Percentiles rank a stretch among this genome's conserved stretches.
phyloP scores from a whole-genome alignment of 306 rosid species.

The Rubus idaeus region DNA sequence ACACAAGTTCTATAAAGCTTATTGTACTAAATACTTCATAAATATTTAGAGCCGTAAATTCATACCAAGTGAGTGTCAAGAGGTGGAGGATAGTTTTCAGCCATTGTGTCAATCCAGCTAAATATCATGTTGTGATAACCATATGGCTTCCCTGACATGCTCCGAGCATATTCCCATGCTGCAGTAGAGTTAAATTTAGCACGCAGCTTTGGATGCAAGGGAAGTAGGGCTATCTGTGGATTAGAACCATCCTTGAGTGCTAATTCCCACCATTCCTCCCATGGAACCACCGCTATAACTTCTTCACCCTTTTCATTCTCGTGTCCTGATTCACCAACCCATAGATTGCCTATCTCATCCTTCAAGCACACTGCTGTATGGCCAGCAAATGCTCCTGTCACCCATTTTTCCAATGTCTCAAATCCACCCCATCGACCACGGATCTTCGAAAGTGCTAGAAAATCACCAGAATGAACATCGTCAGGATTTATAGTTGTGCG shows the following conservation, averaged over 20 bases:
- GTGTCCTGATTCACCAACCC: constrained; percentile 99
- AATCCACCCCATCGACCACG: constrained; percentile 99
- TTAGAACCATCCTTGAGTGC: constrained; percentile 84
- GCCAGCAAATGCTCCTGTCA: constrained; percentile 97
- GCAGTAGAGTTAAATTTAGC: constrained; percentile 78
- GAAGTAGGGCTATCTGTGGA: constrained; percentile 94
- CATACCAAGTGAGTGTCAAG: constrained; percentile 99
- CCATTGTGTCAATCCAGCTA: constrained; percentile 97
- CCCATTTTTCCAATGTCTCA: constrained; percentile 97
- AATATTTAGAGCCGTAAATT: constrained; percentile 11
- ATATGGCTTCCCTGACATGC: constrained; percentile 97
- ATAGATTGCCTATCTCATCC: constrained; percentile 86
- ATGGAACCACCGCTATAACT: constrained; percentile 81
- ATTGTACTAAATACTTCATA: not conserved
- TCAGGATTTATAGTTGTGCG: constrained; percentile 65
- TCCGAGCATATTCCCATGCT: constrained; percentile 92
- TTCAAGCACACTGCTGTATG: constrained; percentile 98
- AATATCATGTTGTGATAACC: constrained; percentile 99
- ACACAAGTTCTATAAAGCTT: constrained; percentile 14
- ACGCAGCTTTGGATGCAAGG: constrained; percentile 79
- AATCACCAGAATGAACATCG: constrained; percentile 94
- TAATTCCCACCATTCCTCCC: constrained; percentile 96
- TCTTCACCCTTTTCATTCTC: constrained; percentile 99
- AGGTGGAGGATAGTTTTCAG: constrained; percentile 99
- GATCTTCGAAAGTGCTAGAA: constrained; percentile 88